A percentile compares a stretch with the other conserved stretches of the same genome.
phyloP scores from a whole-genome alignment of 495 filamentous ascomycete genomes.

The Aspergillus steynii region DNA sequence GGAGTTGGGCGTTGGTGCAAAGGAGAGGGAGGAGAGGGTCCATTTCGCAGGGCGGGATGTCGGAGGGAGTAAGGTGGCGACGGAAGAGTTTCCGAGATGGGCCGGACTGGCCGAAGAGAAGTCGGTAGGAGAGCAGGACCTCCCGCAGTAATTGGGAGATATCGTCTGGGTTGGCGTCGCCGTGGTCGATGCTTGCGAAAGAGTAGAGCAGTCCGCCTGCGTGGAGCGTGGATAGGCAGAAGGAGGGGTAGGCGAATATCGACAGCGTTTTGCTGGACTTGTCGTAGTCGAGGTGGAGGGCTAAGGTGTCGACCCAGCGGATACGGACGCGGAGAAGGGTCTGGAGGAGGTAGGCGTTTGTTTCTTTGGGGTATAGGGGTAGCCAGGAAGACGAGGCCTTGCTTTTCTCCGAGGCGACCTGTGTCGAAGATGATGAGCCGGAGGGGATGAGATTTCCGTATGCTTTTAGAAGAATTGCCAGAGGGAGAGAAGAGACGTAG shows the following conservation, averaged over 20 bases:
- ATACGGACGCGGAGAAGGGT: not conserved
- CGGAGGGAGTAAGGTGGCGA: not conserved
- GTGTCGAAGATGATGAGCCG: not conserved
- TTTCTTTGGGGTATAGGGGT: not conserved
- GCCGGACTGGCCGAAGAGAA: not conserved
- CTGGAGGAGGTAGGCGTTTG: not conserved
- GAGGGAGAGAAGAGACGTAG: not conserved
- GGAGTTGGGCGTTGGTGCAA: not conserved
- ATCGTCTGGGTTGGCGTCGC: not conserved
- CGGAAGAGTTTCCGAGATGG: not conserved
- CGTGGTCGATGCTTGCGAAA: not conserved
- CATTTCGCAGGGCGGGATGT: not conserved
- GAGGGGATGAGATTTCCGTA: not conserved
- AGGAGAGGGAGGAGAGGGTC: not conserved
- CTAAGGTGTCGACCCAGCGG: not conserved
- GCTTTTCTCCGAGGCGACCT: slow-evolving; percentile 5
- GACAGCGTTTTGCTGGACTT: not conserved
- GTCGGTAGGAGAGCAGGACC: not conserved
- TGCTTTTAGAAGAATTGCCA: not conserved
- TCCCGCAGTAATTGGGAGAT: not conserved
- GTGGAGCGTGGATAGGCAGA: not conserved
- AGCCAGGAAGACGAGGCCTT: slow-evolving; percentile 1
- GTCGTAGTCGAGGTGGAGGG: not conserved
- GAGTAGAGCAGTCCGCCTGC: not conserved
- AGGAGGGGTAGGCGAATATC: not conserved